Evolutionary conservation across 371 early-diverging fungal species (phyloP).

Genomic region (Funneliformis caledonium): DNA sequence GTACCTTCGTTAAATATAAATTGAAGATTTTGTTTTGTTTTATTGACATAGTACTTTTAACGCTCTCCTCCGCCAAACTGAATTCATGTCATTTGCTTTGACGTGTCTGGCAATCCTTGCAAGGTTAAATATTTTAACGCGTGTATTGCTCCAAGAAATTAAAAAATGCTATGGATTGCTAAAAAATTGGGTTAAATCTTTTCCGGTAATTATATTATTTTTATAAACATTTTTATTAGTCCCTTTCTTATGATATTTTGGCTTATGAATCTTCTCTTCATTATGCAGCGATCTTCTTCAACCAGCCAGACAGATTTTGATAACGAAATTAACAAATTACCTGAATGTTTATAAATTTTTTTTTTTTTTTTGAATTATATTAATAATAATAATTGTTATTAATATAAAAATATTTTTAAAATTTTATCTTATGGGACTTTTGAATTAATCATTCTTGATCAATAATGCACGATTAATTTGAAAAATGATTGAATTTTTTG

Average conservation of each 20-base stretch:
- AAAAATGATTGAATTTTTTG: too few species aligned
- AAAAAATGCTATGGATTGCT: conserved; percentile 27
- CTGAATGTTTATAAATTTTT: too few species aligned
- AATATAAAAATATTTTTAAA: too few species aligned
- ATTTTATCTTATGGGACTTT: too few species aligned
- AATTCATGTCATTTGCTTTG: conserved; percentile 51
- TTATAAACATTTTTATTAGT: not conserved
- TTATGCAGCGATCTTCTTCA: not conserved
- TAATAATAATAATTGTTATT: too few species aligned
- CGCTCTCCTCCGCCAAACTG: conserved; percentile 46
- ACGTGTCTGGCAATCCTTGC: not conserved
- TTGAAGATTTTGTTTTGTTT: not conserved
- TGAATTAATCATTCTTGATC: too few species aligned
- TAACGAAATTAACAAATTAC: too few species aligned
- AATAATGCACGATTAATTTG: too few species aligned
- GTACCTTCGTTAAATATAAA: not conserved
- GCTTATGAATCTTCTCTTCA: not conserved
- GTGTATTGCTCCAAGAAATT: conserved; percentile 24
- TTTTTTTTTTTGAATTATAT: too few species aligned
- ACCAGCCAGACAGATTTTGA: not conserved
- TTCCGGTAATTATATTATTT: conserved; percentile 4
- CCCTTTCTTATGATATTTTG: not conserved
- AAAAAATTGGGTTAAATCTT: conserved; percentile 28
- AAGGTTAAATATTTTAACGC: conserved; percentile 27
- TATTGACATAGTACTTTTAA: conserved; percentile 43